A percentile compares a stretch with the other conserved stretches of the same genome.
phyloP scores from a whole-genome alignment of 148 eudicot genomes.

The Suaeda aralocaspica region DNA sequence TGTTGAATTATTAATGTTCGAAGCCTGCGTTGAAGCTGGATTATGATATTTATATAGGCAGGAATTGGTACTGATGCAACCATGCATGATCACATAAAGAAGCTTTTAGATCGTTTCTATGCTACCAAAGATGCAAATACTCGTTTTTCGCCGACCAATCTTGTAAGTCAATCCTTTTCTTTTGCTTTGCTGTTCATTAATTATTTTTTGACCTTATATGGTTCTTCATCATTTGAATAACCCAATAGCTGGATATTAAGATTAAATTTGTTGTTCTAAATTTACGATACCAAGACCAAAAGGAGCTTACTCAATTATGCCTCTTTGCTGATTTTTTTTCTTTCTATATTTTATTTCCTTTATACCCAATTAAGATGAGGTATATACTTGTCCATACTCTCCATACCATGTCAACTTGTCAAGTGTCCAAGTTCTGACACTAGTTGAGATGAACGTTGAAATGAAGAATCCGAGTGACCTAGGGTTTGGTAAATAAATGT shows the following conservation, averaged over 20 bases:
- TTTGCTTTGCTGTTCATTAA: neutral
- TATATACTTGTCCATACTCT: too few relatives aligned
- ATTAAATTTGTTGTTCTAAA: neutral
- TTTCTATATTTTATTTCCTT: too few relatives aligned
- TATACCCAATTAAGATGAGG: too few relatives aligned
- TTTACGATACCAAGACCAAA: neutral
- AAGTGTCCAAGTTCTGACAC: too few relatives aligned
- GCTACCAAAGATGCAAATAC: constrained; percentile 82
- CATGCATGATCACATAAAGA: constrained; percentile 98
- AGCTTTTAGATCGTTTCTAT: constrained; percentile 92
- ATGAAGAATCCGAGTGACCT: too few relatives aligned
- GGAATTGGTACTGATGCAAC: constrained; percentile 99
- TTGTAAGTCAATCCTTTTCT: constrained; percentile 41
- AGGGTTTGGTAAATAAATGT: too few relatives aligned
- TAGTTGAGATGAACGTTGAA: too few relatives aligned
- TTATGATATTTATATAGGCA: constrained; percentile 40
- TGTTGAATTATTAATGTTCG: neutral
- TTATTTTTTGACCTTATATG: neutral
- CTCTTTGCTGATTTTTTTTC: neutral
- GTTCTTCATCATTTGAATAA: neutral
- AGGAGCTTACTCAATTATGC: neutral
- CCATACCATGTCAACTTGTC: too few relatives aligned
- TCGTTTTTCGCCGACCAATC: constrained; percentile 88
- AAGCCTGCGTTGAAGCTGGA: neutral
- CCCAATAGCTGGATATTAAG: neutral